These are phyloP conservation scores for Scheffersomyces spartinae DNA, from an alignment of 805 yeast genomes.

Conservation along the genomic window DNA sequence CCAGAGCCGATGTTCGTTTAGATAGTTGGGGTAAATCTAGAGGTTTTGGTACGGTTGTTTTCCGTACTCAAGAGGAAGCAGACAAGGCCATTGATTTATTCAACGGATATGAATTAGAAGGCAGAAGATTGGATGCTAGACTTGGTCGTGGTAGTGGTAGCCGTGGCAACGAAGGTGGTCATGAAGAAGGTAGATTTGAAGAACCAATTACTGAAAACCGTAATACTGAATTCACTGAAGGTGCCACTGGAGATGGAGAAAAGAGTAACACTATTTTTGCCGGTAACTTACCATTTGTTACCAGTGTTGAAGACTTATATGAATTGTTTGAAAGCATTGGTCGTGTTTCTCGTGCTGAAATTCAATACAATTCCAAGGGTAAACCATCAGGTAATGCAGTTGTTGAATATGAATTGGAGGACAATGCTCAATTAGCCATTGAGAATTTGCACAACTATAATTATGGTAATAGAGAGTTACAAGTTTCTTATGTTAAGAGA, in stretches of 20 bases:
- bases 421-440: constrained; percentile 65
- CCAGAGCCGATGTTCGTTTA: constrained; percentile 66
- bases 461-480: constrained; percentile 73
- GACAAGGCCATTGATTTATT: constrained; percentile 55
- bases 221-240: constrained; percentile 47
- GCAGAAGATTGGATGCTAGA: constrained; percentile 71
- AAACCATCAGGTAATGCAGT: constrained; percentile 79
- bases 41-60: constrained; percentile 79
- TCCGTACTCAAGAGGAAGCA: constrained; percentile 57
- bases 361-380: constrained; percentile 50
- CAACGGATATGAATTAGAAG: constrained; percentile 61
- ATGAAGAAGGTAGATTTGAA: constrained; percentile 2
- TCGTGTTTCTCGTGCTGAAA: constrained; percentile 61
- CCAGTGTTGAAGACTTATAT: constrained; percentile 72
- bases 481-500: constrained; percentile 51
- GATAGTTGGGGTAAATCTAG: constrained; percentile 65
- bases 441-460: constrained; percentile 64
- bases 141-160: constrained; percentile 40
- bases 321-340: constrained; percentile 85
- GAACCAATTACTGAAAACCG: neutral
- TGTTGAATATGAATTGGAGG: constrained; percentile 59
- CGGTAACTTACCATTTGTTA: constrained; percentile 77
- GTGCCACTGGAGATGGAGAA: constrained; percentile 48
- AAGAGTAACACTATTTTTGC: constrained; percentile 44
- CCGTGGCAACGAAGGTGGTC: constrained; percentile 10